Evolutionary conservation across 495 filamentous ascomycete species (phyloP).

Genomic region (Penicillium soppii): DNA sequence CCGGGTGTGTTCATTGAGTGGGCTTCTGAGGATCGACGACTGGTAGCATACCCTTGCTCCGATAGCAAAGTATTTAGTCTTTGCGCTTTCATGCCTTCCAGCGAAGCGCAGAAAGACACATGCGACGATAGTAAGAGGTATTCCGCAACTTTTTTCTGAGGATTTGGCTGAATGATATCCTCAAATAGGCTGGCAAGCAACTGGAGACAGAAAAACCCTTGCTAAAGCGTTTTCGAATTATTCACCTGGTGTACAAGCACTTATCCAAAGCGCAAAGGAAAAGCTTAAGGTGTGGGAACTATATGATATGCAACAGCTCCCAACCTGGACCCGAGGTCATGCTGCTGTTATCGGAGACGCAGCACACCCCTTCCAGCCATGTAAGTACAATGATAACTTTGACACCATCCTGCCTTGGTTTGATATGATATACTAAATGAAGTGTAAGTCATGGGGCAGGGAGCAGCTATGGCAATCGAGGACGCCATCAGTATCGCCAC

Average conservation of each 20-base stretch:
- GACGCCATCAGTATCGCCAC: slow-evolving; percentile 56
- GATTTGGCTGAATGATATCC: background rate
- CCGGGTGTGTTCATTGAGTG: slow-evolving; percentile 29
- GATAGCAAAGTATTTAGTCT: slow-evolving; percentile 27
- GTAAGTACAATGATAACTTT: slow-evolving; percentile 9
- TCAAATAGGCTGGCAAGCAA: slow-evolving; percentile 42
- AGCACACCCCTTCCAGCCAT: slow-evolving; percentile 59
- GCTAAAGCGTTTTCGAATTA: slow-evolving; percentile 47
- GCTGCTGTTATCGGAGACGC: slow-evolving; percentile 59
- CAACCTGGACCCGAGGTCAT: slow-evolving; percentile 46
- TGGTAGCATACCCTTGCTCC: slow-evolving; percentile 32
- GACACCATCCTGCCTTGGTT: too few relatives aligned
- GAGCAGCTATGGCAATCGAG: slow-evolving; percentile 57
- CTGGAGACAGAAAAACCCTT: slow-evolving; percentile 39
- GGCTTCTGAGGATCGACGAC: slow-evolving; percentile 17
- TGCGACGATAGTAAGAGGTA: slow-evolving; percentile 13
- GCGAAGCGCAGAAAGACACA: slow-evolving; percentile 6
- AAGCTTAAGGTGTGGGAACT: slow-evolving; percentile 57
- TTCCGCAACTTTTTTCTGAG: background rate
- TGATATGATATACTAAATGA: background rate
- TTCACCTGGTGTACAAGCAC: slow-evolving; percentile 35
- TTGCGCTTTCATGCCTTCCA: slow-evolving; percentile 25
- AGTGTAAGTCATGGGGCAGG: slow-evolving; percentile 48
- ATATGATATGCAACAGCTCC: slow-evolving; percentile 55
- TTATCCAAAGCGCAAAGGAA: slow-evolving; percentile 41